phyloP scores from a whole-genome alignment of 495 filamentous ascomycete species.

The Aspergillus indologenus region DNA sequence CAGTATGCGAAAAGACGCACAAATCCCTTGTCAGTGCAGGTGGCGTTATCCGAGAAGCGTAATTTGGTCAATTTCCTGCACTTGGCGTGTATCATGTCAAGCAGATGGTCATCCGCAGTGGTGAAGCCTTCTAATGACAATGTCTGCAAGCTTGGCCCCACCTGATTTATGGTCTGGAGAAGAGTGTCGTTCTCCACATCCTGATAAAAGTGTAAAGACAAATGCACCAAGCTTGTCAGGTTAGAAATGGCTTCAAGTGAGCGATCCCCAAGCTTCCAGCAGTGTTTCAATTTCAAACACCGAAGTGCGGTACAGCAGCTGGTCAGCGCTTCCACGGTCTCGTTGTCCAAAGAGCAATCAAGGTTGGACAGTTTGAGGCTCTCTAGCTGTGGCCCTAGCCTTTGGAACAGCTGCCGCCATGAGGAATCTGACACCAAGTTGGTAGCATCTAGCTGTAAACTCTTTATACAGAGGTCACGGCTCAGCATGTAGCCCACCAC shows the following conservation, averaged over 20 bases:
- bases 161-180: constrained; percentile 51
- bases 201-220: constrained; percentile 63
- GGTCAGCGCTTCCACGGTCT: constrained; percentile 56
- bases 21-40: constrained; percentile 70
- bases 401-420: constrained; percentile 64
- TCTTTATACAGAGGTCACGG: constrained; percentile 58
- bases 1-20: constrained; percentile 68
- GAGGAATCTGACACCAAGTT: constrained; percentile 71
- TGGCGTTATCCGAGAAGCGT: constrained; percentile 69
- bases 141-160: constrained; percentile 64
- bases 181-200: constrained; percentile 55
- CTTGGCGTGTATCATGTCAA: constrained; percentile 61
- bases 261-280: constrained; percentile 47
- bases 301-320: constrained; percentile 59
- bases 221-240: constrained; percentile 60
- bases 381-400: constrained; percentile 59
- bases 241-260: constrained; percentile 51
- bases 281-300: constrained; percentile 68
- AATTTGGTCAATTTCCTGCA: constrained; percentile 71
- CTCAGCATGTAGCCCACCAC: constrained; percentile 77
- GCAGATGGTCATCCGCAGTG: constrained; percentile 56
- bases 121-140: constrained; percentile 65
- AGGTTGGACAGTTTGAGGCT: constrained; percentile 65
- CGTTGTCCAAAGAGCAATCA: constrained; percentile 70
- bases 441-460: constrained; percentile 67